Evolutionary conservation across 169 alveolate species (phyloP).

Genomic region (Eimeria maxima): DNA sequence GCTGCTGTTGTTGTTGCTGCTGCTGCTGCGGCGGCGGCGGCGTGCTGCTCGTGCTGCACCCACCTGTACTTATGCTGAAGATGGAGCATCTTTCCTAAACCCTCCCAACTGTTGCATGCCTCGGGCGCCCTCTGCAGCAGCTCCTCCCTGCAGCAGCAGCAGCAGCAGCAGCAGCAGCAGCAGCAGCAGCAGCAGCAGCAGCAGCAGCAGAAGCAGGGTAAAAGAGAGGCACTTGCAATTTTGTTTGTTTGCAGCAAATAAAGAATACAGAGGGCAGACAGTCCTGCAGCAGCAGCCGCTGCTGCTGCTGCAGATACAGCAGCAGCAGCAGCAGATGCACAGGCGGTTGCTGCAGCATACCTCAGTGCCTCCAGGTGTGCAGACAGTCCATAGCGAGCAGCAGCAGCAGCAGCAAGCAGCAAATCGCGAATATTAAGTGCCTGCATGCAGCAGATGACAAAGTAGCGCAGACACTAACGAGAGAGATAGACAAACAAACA

Average conservation of each 20-base stretch:
- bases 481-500: too few relatives aligned
- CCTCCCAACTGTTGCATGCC: constrained; percentile 15
- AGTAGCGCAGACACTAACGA: too few relatives aligned
- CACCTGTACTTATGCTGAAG: constrained; percentile 21
- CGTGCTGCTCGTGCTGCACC: constrained; percentile 17
- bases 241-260: too few relatives aligned
- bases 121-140: constrained; percentile 22
- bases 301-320: background rate
- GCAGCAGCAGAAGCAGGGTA: background rate
- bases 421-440: background rate
- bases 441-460: background rate
- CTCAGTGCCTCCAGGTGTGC: background rate
- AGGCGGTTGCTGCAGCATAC: background rate
- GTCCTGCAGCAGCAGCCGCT: background rate
- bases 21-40: background rate
- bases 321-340: background rate
- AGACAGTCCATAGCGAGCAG: background rate
- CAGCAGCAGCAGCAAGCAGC: constrained; percentile 18
- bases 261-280: too few relatives aligned
- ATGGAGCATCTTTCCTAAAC: background rate
- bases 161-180: constrained; percentile 14
- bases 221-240: too few relatives aligned
- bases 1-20: background rate
- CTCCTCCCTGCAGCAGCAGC: constrained; percentile 28
- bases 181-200: constrained; percentile 27